Base-by-base conservation (phyloP, 768 basidiomycete species). In the Lactarius indigo region DNA sequence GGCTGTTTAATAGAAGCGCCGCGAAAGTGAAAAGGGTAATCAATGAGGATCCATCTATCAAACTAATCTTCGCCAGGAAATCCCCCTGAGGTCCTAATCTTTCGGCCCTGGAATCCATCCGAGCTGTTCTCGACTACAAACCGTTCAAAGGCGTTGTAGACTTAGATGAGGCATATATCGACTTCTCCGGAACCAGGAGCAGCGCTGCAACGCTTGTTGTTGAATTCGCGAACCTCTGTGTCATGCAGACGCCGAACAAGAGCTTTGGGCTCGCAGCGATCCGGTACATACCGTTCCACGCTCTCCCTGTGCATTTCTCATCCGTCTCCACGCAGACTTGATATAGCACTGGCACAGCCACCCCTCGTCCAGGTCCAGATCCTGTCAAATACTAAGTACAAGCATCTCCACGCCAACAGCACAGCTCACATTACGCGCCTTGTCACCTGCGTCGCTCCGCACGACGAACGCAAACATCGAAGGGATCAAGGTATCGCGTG, bases 161-260 rank as follows among this genome's bases (percentile, higher is more conserved):
- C 35, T 88, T 98, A 6, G 97, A 99, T 73, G 97, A 98, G 76
- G 96, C 97, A 0, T 98, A 99, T 77, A 91, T 98, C 74, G 96
- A 99, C 76, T 99, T 98, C 72, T 85, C 91, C 0, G 82, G 82
- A 0, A 75, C 81, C 13, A 81, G 80, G 20, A 77, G 81, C 30
- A 90, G 88, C 50, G 91, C 93, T 0, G 86, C 83, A 18, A 79
- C 83, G 5, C 80, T 98, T 26, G 81, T 97, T 60, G 81, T 86
- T 65, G 85, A 92, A 58, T 98, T 92, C 74, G 86, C 85, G 13
- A 99, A 98, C 73, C 70, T 99, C 17, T 89, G 91, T 72, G 94
- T 98, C 20, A 87, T 93, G 82, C 97, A 98, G 75, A 98, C 97
- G 1, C 79, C 98, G 42, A 96, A 94, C 77, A 99, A 98, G 74